Evolutionary conservation across 176 grass and related monocot genomes (phyloP).

Genomic region (Lolium rigidum): DNA sequence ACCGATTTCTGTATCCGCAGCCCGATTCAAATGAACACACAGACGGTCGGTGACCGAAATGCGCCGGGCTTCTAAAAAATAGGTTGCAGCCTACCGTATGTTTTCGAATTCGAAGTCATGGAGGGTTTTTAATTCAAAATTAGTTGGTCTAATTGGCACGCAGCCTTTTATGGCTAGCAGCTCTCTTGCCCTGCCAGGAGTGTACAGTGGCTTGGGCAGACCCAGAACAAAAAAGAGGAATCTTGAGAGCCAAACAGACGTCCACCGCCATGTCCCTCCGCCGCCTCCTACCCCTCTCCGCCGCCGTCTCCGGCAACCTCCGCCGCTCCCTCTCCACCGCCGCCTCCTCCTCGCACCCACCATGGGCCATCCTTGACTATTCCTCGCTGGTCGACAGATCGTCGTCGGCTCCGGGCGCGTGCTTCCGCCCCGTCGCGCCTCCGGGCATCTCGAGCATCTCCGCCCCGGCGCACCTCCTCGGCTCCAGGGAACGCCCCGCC

Average conservation of each 20-base stretch:
- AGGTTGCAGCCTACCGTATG: too few relatives aligned
- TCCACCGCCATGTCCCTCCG: neutral
- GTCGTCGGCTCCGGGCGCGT: neutral
- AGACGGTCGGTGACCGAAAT: too few relatives aligned
- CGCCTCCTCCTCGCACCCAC: neutral
- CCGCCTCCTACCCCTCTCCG: neutral
- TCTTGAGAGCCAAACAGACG: neutral
- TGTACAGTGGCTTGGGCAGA: too few relatives aligned
- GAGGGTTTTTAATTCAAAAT: too few relatives aligned
- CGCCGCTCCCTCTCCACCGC: constrained; percentile 13
- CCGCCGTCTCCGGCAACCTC: neutral
- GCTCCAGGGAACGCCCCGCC: neutral
- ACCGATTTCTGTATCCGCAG: too few relatives aligned
- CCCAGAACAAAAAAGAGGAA: too few relatives aligned
- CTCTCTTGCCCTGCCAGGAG: too few relatives aligned
- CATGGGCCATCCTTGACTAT: neutral
- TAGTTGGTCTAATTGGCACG: too few relatives aligned
- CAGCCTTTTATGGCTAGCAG: too few relatives aligned
- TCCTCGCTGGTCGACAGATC: neutral
- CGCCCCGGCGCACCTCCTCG: constrained; percentile 4
- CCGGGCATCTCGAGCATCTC: neutral
- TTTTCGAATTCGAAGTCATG: too few relatives aligned
- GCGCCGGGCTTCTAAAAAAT: too few relatives aligned
- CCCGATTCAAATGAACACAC: too few relatives aligned
- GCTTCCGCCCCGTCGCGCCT: neutral